A percentile compares a stretch with the other conserved stretches of the same genome.
Evolutionary conservation across 2,329 filamentous ascomycete genomes (phyloP).

Genomic region (Pyrenochaeta sp.): DNA sequence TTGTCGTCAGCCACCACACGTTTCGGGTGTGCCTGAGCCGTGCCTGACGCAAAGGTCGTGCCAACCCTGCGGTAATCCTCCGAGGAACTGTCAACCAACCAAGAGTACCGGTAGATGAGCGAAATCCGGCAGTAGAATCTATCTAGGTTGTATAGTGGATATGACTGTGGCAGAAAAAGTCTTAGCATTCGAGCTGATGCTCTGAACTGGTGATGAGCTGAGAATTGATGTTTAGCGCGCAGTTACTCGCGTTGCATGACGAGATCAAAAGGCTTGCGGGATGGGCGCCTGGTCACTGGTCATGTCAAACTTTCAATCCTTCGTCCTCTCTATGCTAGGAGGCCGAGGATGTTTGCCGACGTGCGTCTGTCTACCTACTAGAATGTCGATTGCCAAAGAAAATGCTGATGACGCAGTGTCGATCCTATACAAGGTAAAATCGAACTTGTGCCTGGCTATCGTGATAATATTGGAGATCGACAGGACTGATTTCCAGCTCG

Average conservation of each 20-base stretch:
- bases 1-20: conserved; percentile 4
- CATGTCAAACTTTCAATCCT: not conserved
- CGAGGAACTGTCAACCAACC: not conserved
- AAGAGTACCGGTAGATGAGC: not conserved
- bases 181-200: not conserved
- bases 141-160: not conserved
- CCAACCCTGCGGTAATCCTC: conserved; percentile 8
- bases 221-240: not conserved
- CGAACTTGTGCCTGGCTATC: not conserved
- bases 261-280: not conserved
- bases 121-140: not conserved
- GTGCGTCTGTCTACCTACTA: too few relatives aligned
- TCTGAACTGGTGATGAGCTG: not conserved
- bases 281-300: not conserved
- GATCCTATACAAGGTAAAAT: not conserved
- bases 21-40: conserved; percentile 5
- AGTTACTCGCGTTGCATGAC: not conserved
- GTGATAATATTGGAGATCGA: not conserved
- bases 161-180: not conserved
- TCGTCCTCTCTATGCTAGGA: not conserved
- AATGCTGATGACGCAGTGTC: not conserved
- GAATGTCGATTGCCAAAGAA: not conserved
- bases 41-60: not conserved
- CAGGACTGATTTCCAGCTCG: not conserved
- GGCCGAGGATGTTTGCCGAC: not conserved